phyloP scores from a whole-genome alignment of 495 filamentous ascomycete genomes.

The Hypoxylon lenormandii region DNA sequence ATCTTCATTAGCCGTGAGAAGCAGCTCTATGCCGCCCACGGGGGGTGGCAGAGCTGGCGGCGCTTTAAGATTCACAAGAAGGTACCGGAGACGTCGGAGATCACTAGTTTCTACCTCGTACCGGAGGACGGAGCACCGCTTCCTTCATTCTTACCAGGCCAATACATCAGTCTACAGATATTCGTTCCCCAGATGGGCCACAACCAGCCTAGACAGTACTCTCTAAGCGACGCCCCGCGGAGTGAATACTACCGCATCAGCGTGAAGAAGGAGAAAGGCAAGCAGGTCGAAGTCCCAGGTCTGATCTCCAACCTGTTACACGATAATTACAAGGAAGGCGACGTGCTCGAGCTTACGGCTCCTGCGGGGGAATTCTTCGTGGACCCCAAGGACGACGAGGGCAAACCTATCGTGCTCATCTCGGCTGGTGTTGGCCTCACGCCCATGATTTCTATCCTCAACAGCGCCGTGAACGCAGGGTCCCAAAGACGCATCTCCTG shows the following conservation, averaged over 20 bases:
- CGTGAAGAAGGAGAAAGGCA: constrained; percentile 73
- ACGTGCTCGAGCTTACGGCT: constrained; percentile 71
- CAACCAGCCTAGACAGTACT: constrained; percentile 77
- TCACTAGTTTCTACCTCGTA: constrained; percentile 77
- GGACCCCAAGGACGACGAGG: constrained; percentile 55
- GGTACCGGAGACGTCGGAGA: constrained; percentile 70
- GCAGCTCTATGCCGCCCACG: constrained; percentile 68
- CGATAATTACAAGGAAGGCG: constrained; percentile 68
- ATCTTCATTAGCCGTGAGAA: constrained; percentile 74
- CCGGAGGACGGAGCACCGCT: constrained; percentile 72
- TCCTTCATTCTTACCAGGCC: constrained; percentile 73
- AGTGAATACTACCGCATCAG: constrained; percentile 74
- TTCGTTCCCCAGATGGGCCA: constrained; percentile 68
- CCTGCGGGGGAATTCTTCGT: constrained; percentile 78
- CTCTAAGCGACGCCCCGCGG: constrained; percentile 71
- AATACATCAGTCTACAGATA: constrained; percentile 74
- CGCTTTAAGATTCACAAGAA: constrained; percentile 74
- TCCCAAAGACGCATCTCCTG: constrained; percentile 67
- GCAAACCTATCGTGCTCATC: constrained; percentile 71
- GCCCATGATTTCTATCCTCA: constrained; percentile 74
- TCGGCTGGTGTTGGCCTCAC: constrained; percentile 78
- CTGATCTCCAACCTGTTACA: constrained; percentile 78
- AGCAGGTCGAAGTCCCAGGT: constrained; percentile 66
- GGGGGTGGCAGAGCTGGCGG: constrained; percentile 72
- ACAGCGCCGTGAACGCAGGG: constrained; percentile 63